These are phyloP conservation scores for Agastache rugosa DNA, from an alignment of 257 asterid species.

Conservation along the genomic window DNA sequence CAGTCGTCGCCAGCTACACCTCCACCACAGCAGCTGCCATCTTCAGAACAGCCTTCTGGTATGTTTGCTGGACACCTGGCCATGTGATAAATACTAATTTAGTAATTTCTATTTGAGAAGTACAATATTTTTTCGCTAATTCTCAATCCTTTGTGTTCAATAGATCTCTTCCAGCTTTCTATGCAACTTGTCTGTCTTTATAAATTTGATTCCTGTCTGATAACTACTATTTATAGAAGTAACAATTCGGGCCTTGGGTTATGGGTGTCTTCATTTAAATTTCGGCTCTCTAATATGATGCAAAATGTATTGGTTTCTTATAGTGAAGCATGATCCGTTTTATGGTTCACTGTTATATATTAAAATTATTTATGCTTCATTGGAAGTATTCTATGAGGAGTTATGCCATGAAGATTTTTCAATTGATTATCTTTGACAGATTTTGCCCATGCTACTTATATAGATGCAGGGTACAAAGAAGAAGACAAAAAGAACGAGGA, in stretches of 20 bases:
- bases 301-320: conserved; percentile 4
- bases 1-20: conserved; percentile 48
- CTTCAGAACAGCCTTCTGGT: conserved; percentile 54
- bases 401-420: conserved; percentile 14
- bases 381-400: conserved; percentile 6
- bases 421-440: conserved; percentile 14
- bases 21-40: conserved; percentile 46
- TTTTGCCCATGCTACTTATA: conserved; percentile 21
- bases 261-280: conserved; percentile 4
- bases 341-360: background rate
- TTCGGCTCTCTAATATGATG: conserved; percentile 15
- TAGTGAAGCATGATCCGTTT: background rate
- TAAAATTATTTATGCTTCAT: conserved; percentile 3
- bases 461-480: conserved; percentile 52
- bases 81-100: conserved; percentile 11
- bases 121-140: background rate
- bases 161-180: conserved; percentile 10
- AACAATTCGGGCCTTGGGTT: background rate
- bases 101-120: conserved; percentile 3
- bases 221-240: background rate
- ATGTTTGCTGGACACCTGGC: conserved; percentile 24
- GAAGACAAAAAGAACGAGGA: conserved; percentile 45
- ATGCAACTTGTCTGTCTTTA: background rate
- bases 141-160: conserved; percentile 4
- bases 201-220: background rate